A percentile compares a stretch with the other conserved stretches of the same genome.
These are phyloP conservation scores for Suillus variegatus DNA, from an alignment of 768 basidiomycete species.

Conservation along the genomic window DNA sequence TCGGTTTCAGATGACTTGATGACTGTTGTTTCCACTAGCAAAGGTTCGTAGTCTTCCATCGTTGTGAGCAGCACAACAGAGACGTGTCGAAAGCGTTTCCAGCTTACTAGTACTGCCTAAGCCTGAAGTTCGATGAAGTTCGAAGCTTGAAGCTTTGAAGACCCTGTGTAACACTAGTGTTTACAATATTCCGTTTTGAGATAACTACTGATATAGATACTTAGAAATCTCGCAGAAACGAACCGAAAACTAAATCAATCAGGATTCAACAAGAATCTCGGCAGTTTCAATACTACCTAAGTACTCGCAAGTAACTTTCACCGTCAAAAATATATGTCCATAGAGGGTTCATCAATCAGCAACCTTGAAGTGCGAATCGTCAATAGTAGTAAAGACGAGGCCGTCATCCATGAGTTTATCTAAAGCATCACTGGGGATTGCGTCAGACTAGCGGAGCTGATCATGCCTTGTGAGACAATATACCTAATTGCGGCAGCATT, in stretches of 20 bases:
- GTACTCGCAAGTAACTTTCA: neutral
- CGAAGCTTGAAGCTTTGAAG: neutral
- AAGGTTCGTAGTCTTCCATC: slow-evolving; percentile 15
- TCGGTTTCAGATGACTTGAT: slow-evolving; percentile 9
- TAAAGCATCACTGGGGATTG: slow-evolving; percentile 59
- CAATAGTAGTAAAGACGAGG: slow-evolving; percentile 73
- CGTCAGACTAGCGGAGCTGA: slow-evolving; percentile 5
- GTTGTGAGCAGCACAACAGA: neutral
- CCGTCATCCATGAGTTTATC: slow-evolving; percentile 82
- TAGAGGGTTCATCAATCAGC: slow-evolving; percentile 35
- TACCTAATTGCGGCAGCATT: slow-evolving; percentile 68
- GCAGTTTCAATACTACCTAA: neutral
- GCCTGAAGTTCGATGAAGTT: neutral
- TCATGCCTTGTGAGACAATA: slow-evolving; percentile 7
- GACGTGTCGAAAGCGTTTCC: neutral
- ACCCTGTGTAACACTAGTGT: neutral
- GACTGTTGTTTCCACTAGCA: slow-evolving; percentile 9
- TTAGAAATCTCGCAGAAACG: slow-evolving; percentile 2
- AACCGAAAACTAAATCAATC: neutral
- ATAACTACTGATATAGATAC: neutral
- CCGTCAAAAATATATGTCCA: slow-evolving; percentile 12
- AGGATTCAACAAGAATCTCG: neutral
- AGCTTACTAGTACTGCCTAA: neutral
- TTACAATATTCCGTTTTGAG: slow-evolving; percentile 9
- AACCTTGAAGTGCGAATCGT: slow-evolving; percentile 77